Base-by-base conservation (phyloP, 176 grass and related monocot genomes). In the Musa troglodytarum region DNA sequence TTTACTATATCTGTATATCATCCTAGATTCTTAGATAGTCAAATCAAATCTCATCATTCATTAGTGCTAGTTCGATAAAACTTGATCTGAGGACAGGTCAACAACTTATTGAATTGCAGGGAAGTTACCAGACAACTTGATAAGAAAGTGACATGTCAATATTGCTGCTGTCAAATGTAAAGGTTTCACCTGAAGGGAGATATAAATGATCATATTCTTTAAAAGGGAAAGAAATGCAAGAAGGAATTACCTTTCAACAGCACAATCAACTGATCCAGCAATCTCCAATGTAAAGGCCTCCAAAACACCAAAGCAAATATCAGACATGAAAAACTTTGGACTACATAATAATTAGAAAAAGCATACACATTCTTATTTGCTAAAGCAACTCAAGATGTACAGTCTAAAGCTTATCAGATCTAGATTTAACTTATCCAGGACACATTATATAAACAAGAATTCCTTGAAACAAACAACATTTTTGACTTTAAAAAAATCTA, bases 231-330 rank as follows among this genome's bases (percentile, higher is more conserved):
- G 54, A 78, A 82, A 22, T 58, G 64, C 80, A n/a, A n/a, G 57
- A 58, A 74, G 52, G 75, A 43, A 62, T 88, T 94, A 99, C 95
- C 86, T 68, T 29, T 76, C 29, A 76, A 80, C 78, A 85, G 85
- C 73, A 73, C 52, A 56, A 77, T 79, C 23, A 69, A 83, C 22
- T 54, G 80, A 86, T 85, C 76, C 81, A 86, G 82, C 83, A 53
- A 76, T 80, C 83, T 90, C 81, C 90, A 86, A 83, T 73, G 81
- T 86, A 68, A 82, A 71, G 74, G 75, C 86, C 77, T 91, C 89
- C 55, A 83, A 74, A 86, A 91, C 77, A 86, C 52, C 43, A 93
- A 94, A 89, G 72, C 25, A 82, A 89, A 91, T 13, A 84, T 73
- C 67, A 81, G 76, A 85, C 65, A 74, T 85, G 69, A 43, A 43